These are phyloP conservation scores for Serendipita sp. DNA, from an alignment of 768 basidiomycete genomes.

Conservation along the genomic window DNA sequence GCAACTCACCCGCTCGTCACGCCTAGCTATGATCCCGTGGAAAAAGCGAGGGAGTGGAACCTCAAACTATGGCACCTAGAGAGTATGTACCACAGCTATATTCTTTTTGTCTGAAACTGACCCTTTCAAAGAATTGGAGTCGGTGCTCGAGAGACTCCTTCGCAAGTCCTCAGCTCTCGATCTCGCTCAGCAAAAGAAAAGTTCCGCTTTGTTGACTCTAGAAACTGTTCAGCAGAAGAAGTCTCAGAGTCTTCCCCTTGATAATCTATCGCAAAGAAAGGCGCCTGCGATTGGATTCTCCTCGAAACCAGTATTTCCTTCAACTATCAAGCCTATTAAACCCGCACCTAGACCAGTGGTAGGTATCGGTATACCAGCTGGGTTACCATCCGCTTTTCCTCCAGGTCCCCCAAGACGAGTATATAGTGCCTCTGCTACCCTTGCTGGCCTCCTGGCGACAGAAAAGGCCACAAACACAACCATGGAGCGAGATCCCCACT, in stretches of 20 bases:
- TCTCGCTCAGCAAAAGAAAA: background rate
- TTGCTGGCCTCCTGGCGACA: conserved; percentile 38
- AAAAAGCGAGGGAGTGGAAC: background rate
- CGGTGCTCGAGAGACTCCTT: background rate
- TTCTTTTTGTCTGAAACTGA: too few relatives aligned
- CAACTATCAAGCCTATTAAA: background rate
- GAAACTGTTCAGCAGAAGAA: too few relatives aligned
- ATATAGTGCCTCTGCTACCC: conserved; percentile 15
- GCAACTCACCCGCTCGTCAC: background rate
- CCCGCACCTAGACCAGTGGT: background rate
- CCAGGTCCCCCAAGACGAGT: conserved; percentile 4
- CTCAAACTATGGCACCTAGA: background rate
- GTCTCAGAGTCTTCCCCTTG: background rate
- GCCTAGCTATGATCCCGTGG: background rate
- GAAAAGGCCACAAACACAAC: conserved; percentile 72
- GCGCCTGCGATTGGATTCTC: background rate
- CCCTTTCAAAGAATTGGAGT: background rate
- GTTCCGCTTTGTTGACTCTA: background rate
- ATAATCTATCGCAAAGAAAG: background rate
- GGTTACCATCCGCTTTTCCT: background rate
- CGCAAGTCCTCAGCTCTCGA: background rate
- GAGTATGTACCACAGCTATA: background rate
- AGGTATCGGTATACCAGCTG: background rate
- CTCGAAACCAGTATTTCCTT: background rate
- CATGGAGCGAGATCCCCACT: conserved; percentile 80